A percentile compares a stretch with the other conserved stretches of the same genome.
Conservation (phyloP, 2,329 filamentous ascomycete species). For the Epichloe baconii region DNA sequence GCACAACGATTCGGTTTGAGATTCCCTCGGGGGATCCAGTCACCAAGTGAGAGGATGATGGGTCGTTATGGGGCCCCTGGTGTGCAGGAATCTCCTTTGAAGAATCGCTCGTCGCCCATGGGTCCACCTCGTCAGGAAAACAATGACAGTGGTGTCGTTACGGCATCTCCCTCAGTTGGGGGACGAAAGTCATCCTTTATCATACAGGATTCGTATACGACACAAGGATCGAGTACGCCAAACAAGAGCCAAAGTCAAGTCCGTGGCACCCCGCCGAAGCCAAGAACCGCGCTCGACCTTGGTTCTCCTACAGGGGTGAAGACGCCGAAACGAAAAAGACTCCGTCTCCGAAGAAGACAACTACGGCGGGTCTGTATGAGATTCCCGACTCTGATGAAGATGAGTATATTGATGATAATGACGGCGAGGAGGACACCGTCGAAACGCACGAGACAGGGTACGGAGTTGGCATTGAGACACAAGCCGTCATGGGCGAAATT, state of each 20-base stretch:
- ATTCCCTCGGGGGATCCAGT: slow-evolving; percentile 29
- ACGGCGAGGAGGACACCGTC: not conserved
- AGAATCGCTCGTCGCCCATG: slow-evolving; percentile 19
- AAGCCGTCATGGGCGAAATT: slow-evolving; percentile 21
- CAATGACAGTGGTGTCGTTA: slow-evolving; percentile 11
- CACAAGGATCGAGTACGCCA: slow-evolving; percentile 19
- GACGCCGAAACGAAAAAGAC: slow-evolving; percentile 7
- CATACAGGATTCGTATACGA: slow-evolving; percentile 33
- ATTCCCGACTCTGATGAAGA: slow-evolving; percentile 35
- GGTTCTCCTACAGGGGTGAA: slow-evolving; percentile 12
- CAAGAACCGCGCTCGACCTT: not conserved
- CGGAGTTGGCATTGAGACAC: slow-evolving; percentile 20
- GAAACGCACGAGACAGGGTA: slow-evolving; percentile 9
- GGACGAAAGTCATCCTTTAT: slow-evolving; percentile 18
- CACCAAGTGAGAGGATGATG: slow-evolving; percentile 28
- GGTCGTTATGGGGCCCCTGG: slow-evolving; percentile 24
- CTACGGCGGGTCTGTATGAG: slow-evolving; percentile 14
- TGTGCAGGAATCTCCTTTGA: slow-evolving; percentile 23
- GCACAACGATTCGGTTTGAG: slow-evolving; percentile 19
- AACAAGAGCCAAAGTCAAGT: slow-evolving; percentile 12
- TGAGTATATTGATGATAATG: not conserved
- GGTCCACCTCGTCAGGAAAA: slow-evolving; percentile 11
- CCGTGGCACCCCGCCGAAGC: not conserved
- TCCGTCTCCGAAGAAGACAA: slow-evolving; percentile 5
- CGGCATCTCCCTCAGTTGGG: slow-evolving; percentile 9